These are phyloP conservation scores for Stephanodiscus triporus DNA, from an alignment of 108 stramenopile genomes.

Conservation along the genomic window DNA sequence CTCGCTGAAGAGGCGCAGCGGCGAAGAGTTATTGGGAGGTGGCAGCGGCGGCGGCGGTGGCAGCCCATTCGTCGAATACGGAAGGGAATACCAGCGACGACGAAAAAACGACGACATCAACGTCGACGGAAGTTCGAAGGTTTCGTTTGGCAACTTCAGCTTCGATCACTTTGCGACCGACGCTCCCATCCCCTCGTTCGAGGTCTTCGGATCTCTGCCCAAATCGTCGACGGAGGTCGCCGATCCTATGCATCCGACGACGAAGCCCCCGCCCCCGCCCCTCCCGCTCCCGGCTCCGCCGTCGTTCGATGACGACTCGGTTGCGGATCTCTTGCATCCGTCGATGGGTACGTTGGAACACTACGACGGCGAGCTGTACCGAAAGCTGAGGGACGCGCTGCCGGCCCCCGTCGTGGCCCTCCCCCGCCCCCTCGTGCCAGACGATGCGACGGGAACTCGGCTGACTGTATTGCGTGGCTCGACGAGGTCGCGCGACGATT, in stretches of 20 bases:
- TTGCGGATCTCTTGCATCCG: not conserved
- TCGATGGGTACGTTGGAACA: constrained; percentile 5
- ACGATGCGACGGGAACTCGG: not conserved
- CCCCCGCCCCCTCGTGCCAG: not conserved
- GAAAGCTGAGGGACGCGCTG: not conserved
- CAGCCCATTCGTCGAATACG: not conserved
- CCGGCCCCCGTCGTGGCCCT: not conserved
- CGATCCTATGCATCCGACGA: not conserved
- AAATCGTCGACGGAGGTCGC: not conserved
- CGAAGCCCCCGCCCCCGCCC: not conserved
- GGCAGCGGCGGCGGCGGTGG: not conserved
- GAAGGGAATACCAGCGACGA: not conserved
- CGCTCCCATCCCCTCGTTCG: not conserved
- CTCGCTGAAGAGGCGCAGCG: no score
- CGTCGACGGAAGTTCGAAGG: not conserved
- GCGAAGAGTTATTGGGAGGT: not conserved
- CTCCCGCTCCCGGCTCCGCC: no score
- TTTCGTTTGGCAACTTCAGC: not conserved
- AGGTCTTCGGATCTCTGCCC: not conserved
- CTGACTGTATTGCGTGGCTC: not conserved
- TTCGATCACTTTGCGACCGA: not conserved
- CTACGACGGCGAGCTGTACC: constrained; percentile 4
- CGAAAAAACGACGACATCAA: not conserved
- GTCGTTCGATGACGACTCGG: not conserved
- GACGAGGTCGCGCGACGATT: not conserved